Evolutionary conservation across 202 grass and related monocot species (phyloP).

Genomic region (Saccharum hybrid): DNA sequence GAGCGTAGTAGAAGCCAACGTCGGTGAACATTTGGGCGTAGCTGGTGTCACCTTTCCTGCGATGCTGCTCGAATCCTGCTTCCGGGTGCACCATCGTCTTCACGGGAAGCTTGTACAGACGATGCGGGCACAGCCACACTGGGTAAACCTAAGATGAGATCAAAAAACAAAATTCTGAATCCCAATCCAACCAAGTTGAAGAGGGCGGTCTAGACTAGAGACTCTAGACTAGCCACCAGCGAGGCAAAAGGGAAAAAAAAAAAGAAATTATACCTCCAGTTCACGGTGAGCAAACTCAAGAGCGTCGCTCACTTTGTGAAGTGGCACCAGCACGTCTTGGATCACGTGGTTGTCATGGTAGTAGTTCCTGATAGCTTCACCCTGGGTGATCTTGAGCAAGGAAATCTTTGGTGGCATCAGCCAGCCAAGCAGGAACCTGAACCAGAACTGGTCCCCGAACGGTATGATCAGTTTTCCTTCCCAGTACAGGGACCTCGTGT

Average conservation of each 20-base stretch:
- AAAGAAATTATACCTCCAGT: slow-evolving; percentile 66
- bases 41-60: slow-evolving; percentile 77
- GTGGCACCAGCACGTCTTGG: slow-evolving; percentile 80
- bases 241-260: background rate
- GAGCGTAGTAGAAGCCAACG: slow-evolving; percentile 80
- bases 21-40: slow-evolving; percentile 91
- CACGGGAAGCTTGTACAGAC: slow-evolving; percentile 82
- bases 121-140: slow-evolving; percentile 88
- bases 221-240: too few species aligned
- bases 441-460: slow-evolving; percentile 90
- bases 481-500: slow-evolving; percentile 89
- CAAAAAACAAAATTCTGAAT: background rate
- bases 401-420: slow-evolving; percentile 97
- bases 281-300: slow-evolving; percentile 81
- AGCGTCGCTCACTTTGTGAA: slow-evolving; percentile 84
- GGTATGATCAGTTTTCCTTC: slow-evolving; percentile 94
- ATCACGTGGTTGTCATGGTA: slow-evolving; percentile 98
- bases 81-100: slow-evolving; percentile 90
- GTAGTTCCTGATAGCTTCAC: slow-evolving; percentile 89
- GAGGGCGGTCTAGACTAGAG: background rate
- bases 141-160: slow-evolving; percentile 65
- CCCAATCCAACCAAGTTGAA: background rate
- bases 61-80: slow-evolving; percentile 73
- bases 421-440: slow-evolving; percentile 83
- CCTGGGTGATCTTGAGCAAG: slow-evolving; percentile 91